Percentiles rank a stretch among this genome's conserved stretches.
phyloP scores from a whole-genome alignment of 805 yeast species.

The Kregervanrija pseudodelftensis region DNA sequence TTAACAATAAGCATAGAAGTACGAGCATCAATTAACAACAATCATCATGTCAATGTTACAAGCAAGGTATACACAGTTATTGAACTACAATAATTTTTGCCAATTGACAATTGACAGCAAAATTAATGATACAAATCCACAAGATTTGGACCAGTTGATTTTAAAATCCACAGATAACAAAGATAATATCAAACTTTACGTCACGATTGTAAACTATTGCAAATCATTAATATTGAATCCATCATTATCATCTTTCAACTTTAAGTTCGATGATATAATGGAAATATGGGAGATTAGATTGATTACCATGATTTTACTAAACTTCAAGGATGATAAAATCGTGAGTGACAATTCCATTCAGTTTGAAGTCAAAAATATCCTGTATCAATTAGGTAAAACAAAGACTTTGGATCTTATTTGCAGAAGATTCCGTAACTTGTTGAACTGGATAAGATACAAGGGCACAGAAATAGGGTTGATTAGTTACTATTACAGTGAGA shows the following conservation, averaged over 20 bases:
- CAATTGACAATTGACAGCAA: neutral
- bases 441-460: constrained; percentile 34
- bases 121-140: constrained; percentile 4
- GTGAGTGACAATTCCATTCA: constrained; percentile 23
- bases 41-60: constrained; percentile 1
- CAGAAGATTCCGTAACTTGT: constrained; percentile 21
- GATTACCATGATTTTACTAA: constrained; percentile 14
- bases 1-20: no score
- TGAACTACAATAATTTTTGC: constrained; percentile 6
- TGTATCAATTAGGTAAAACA: constrained; percentile 17
- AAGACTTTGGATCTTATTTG: constrained; percentile 6
- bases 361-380: constrained; percentile 21
- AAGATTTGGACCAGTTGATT: constrained; percentile 1
- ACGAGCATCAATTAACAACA: neutral
- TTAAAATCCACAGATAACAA: no score
- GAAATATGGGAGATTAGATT: constrained; percentile 35
- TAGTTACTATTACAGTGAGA: constrained; percentile 37
- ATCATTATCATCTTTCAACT: constrained; percentile 9
- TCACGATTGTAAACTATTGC: constrained; percentile 23
- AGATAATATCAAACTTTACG: constrained; percentile 2
- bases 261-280: constrained; percentile 29
- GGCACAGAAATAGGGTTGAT: constrained; percentile 35
- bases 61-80: constrained; percentile 3
- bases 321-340: constrained; percentile 15
- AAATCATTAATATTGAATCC: constrained; percentile 22